Evolutionary conservation across 495 filamentous ascomycete genomes (phyloP).

Genomic region (Hypomontagnella monticulosa): DNA sequence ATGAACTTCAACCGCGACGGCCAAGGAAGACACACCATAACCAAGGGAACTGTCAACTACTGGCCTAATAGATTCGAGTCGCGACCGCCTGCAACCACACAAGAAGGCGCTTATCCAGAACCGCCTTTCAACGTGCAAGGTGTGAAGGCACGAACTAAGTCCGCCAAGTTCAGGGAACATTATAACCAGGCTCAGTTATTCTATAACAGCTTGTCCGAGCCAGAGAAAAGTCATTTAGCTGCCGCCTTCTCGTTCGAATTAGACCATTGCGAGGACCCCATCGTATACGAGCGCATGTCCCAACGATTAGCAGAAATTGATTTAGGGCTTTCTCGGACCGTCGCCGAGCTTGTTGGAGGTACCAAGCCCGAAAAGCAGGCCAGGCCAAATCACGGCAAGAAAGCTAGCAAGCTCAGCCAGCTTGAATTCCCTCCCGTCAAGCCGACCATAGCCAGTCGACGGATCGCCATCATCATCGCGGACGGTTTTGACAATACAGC

Average conservation of each 20-base stretch:
- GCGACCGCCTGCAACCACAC: slow-evolving; percentile 64
- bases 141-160: slow-evolving; percentile 74
- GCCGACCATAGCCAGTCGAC: slow-evolving; percentile 75
- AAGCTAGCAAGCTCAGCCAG: slow-evolving; percentile 72
- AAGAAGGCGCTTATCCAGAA: slow-evolving; percentile 74
- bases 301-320: slow-evolving; percentile 78
- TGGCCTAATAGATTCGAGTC: slow-evolving; percentile 84
- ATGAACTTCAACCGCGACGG: slow-evolving; percentile 86
- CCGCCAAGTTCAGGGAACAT: slow-evolving; percentile 85
- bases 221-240: slow-evolving; percentile 76
- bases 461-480: slow-evolving; percentile 80
- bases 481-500: slow-evolving; percentile 79
- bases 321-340: slow-evolving; percentile 72
- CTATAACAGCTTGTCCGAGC: slow-evolving; percentile 79
- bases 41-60: slow-evolving; percentile 79
- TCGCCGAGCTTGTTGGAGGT: slow-evolving; percentile 75
- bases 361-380: slow-evolving; percentile 62
- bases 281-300: slow-evolving; percentile 79
- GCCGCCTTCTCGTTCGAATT: slow-evolving; percentile 84
- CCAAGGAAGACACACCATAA: slow-evolving; percentile 65
- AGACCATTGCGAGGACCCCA: slow-evolving; percentile 86
- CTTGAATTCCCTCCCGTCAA: slow-evolving; percentile 68
- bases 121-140: slow-evolving; percentile 73
- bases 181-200: slow-evolving; percentile 75
- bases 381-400: slow-evolving; percentile 72